Conservation (phyloP, 257 asterid species). For the Lycium barbarum region DNA sequence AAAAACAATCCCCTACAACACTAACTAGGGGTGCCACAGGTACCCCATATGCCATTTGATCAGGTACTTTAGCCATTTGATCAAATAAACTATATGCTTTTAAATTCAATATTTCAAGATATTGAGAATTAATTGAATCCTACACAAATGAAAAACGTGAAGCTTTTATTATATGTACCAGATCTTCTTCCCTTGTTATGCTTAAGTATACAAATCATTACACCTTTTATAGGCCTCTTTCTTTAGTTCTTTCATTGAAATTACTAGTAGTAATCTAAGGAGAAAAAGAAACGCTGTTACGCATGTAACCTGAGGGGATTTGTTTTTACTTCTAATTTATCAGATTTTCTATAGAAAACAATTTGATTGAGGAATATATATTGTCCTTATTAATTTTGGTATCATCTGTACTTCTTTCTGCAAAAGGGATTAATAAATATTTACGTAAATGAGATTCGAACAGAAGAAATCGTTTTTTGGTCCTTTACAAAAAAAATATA, state of each 20-base stretch:
- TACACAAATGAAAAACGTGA: neutral
- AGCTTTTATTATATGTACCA: neutral
- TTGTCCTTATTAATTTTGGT: neutral
- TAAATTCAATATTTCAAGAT: neutral
- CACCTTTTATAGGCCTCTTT: neutral
- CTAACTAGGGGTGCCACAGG: constrained; percentile 29
- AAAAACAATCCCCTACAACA: constrained; percentile 43
- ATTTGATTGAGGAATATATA: neutral
- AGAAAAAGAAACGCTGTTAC: neutral
- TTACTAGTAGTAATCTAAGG: neutral
- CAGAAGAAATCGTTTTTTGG: neutral
- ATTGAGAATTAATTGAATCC: neutral
- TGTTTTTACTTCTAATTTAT: neutral
- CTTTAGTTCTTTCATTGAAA: neutral
- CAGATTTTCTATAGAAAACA: too few species aligned
- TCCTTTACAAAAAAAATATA: too few species aligned
- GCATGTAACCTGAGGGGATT: neutral
- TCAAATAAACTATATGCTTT: too few species aligned
- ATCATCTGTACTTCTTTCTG: neutral
- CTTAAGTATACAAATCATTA: neutral
- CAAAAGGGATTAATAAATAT: neutral
- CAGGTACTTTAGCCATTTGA: neutral
- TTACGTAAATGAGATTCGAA: too few species aligned
- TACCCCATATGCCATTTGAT: constrained; percentile 3
- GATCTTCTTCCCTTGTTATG: neutral